Evolutionary conservation across 1,284 basidiomycete species (phyloP).

Genomic region (Rhodotorula sp.): DNA sequence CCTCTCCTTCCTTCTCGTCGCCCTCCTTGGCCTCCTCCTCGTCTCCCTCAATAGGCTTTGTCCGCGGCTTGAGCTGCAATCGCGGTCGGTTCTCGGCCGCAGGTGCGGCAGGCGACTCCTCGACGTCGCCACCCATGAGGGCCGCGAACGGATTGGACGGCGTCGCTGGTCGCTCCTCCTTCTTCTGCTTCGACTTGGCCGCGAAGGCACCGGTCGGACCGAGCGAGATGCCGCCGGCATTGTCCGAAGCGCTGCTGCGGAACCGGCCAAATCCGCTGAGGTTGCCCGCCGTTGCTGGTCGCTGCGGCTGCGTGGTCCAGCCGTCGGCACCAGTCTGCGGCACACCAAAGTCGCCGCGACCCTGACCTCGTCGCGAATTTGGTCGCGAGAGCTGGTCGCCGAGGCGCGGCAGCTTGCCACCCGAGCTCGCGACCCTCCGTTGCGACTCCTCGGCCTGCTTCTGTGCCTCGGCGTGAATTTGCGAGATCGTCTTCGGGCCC

Average conservation of each 20-base stretch:
- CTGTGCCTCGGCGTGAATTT: conserved; percentile 77
- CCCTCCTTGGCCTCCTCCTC: conserved; percentile 48
- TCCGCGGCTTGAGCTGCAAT: conserved; percentile 61
- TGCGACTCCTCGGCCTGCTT: conserved; percentile 75
- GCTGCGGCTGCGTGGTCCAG: conserved; percentile 66
- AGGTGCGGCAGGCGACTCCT: conserved; percentile 46
- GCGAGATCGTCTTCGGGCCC: conserved; percentile 83
- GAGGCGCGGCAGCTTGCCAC: conserved; percentile 51
- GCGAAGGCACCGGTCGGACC: conserved; percentile 40
- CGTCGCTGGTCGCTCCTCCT: conserved; percentile 34
- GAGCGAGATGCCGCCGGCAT: conserved; percentile 23
- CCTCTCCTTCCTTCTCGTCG: conserved; percentile 50
- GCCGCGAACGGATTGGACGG: conserved; percentile 43
- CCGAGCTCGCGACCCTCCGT: conserved; percentile 48
- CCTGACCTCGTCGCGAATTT: conserved; percentile 82
- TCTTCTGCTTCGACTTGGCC: conserved; percentile 30
- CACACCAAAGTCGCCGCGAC: conserved; percentile 58
- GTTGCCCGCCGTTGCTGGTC: conserved; percentile 75
- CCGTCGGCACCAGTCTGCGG: conserved; percentile 62
- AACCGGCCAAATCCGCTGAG: conserved; percentile 85
- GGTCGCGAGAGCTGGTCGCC: conserved; percentile 64
- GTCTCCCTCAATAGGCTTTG: conserved; percentile 55
- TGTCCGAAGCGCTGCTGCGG: conserved; percentile 33
- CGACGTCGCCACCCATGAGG: conserved; percentile 22
- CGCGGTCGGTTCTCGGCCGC: conserved; percentile 65